A percentile compares a stretch with the other conserved stretches of the same genome.
phyloP scores from a whole-genome alignment of 1,139 yeast species.

The Geotrichum cucujoidarum region DNA sequence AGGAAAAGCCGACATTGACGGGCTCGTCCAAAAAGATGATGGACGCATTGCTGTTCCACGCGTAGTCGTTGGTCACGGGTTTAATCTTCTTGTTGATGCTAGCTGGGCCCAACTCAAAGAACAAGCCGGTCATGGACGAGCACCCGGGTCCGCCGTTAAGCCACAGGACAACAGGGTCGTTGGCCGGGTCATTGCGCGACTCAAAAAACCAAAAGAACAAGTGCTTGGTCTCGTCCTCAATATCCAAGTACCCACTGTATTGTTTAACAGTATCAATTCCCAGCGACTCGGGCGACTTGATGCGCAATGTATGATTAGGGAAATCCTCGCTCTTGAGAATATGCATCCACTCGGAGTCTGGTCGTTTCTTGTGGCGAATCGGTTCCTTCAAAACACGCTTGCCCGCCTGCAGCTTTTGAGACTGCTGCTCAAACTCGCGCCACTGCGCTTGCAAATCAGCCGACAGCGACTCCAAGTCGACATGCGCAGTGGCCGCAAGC shows the following conservation, averaged over 20 bases:
- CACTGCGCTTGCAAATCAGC: background rate
- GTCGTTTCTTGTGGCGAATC: conserved; percentile 3
- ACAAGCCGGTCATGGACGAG: conserved; percentile 83
- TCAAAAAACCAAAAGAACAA: conserved; percentile 83
- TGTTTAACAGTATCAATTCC: conserved; percentile 72
- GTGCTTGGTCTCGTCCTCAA: conserved; percentile 78
- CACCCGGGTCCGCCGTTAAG: conserved; percentile 92
- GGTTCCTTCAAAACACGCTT: conserved; percentile 4
- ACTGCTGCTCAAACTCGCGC: background rate
- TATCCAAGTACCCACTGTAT: conserved; percentile 82
- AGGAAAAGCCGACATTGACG: conserved; percentile 87
- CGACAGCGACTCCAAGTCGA: background rate
- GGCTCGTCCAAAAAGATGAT: conserved; percentile 94
- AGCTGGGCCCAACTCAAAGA: conserved; percentile 87
- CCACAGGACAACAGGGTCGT: conserved; percentile 84
- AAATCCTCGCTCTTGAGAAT: conserved; percentile 25
- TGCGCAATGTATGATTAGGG: conserved; percentile 25
- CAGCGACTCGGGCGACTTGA: conserved; percentile 55
- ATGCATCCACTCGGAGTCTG: conserved; percentile 27
- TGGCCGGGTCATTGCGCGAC: conserved; percentile 80
- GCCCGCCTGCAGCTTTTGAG: background rate
- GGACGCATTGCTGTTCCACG: conserved; percentile 87
- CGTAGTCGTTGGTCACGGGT: conserved; percentile 69
- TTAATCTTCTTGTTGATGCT: conserved; percentile 59
- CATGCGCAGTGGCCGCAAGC: background rate